Base-by-base conservation (phyloP, 2,329 filamentous ascomycete genomes). In the Pestalotiopsis sp. region DNA sequence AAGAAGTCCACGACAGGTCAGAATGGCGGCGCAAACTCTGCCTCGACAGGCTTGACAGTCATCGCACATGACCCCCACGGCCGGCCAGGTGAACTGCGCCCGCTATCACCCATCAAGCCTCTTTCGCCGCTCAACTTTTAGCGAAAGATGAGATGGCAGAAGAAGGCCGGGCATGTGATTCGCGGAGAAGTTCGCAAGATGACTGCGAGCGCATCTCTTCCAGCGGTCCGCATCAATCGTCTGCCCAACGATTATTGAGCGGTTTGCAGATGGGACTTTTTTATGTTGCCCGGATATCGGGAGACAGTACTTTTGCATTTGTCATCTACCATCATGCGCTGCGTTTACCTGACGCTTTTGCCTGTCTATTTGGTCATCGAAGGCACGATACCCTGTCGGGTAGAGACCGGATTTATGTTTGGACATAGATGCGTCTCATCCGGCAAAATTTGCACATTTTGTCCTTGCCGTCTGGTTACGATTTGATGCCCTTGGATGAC, bases 81-180 rank as follows among this genome's bases (percentile, higher is more conserved):
- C 52, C 74, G 77, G 52, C 78, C 78, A 1, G 80, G 79, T 36
- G 85, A 88, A 65, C 73, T 90, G 58, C 82, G 87, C 58, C 88
- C 88, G 2, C 78, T 92, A 45, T 91, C 90, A 69, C 90, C 90
- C 4, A 91, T 92, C 75, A 89, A 90, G 78, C 90, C 90, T 57
- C 79, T 91, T 61, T 91, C 89, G 45, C 89, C 89, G 13, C 81
- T 90, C 75, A 86, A 88, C 70, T 87, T 91, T 72, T 87, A 79
- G 78, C 72, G 17, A 59, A 67, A n/a, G 64, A 6, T 27, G 52
- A 27, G 59, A 13, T 31, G 59, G 14, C 27, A n/a, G 2, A 11
- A 7, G 13, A 62, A 62, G 27, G 4, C 17, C 9, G 14, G 17
- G 36, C 59, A 36, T 20, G 25, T 20, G 31, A 36, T 36, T 14